phyloP scores from a whole-genome alignment of 179 eudicot species.

The Corrigiola litoralis region DNA sequence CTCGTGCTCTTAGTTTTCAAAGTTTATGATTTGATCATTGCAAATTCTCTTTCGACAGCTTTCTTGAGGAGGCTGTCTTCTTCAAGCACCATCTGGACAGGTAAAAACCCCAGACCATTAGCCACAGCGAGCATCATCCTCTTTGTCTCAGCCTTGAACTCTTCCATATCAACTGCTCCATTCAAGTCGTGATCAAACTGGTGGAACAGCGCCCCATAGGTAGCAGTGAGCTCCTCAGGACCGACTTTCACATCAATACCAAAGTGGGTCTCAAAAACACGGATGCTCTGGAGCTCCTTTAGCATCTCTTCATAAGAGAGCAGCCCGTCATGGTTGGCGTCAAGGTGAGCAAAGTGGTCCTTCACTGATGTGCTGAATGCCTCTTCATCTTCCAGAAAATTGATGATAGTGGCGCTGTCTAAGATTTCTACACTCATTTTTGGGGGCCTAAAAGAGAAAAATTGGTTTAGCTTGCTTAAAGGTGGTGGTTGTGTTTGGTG shows the following conservation, averaged over 20 bases:
- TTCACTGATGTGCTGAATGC: conserved; percentile 10
- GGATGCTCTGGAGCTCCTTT: conserved; percentile 13
- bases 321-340: conserved; percentile 18
- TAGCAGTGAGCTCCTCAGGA: conserved; percentile 11
- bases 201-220: conserved; percentile 14
- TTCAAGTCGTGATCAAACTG: conserved; percentile 16
- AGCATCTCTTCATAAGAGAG: conserved; percentile 20
- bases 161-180: conserved; percentile 13
- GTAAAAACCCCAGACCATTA: conserved; percentile 17
- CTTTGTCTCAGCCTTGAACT: conserved; percentile 20
- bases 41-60: conserved; percentile 16
- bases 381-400: conserved; percentile 14
- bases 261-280: conserved; percentile 21
- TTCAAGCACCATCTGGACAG: conserved; percentile 21
- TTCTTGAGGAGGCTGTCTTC: conserved; percentile 14
- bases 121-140: conserved; percentile 28
- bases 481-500: not conserved
- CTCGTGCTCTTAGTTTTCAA: not conserved
- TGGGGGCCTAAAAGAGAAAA: not conserved
- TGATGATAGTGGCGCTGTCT: conserved; percentile 12
- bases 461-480: not conserved
- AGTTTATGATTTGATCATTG: not conserved
- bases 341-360: conserved; percentile 12
- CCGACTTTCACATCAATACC: conserved; percentile 11
- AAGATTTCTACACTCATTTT: conserved; percentile 21